A percentile compares a stretch with the other conserved stretches of the same genome.
These are phyloP conservation scores for Sechiopsis laciniata DNA, from an alignment of 306 rosid genomes.

Conservation along the genomic window DNA sequence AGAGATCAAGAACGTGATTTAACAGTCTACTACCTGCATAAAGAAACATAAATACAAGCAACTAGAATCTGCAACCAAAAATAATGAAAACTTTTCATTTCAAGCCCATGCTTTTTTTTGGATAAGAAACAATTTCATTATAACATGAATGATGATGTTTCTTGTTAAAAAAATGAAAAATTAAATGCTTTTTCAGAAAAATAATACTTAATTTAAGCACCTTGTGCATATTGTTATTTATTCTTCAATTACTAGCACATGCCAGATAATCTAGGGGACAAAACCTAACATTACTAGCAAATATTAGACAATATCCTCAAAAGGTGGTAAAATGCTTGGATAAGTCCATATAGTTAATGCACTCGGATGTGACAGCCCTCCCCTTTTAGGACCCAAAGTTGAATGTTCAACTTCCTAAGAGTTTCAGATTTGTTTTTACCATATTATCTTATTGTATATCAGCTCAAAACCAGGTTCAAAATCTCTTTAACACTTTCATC, in stretches of 20 bases:
- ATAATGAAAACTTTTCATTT: neutral
- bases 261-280: neutral
- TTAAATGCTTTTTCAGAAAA: neutral
- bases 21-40: slow-evolving; percentile 74
- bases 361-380: too few species aligned
- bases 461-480: too few species aligned
- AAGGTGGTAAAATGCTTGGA: neutral
- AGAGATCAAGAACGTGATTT: slow-evolving; percentile 78
- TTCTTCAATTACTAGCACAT: neutral
- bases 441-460: too few species aligned
- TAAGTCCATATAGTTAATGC: neutral
- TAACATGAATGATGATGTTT: too few species aligned
- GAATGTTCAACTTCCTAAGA: too few species aligned
- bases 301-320: neutral
- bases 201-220: neutral
- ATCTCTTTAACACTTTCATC: too few species aligned
- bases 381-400: too few species aligned
- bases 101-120: neutral
- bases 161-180: too few species aligned
- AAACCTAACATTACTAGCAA: neutral
- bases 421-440: too few species aligned
- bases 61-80: neutral
- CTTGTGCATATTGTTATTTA: neutral
- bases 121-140: too few species aligned
- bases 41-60: slow-evolving; percentile 26